Conservation (phyloP, 768 basidiomycete species). For the Mycena rosella region DNA sequence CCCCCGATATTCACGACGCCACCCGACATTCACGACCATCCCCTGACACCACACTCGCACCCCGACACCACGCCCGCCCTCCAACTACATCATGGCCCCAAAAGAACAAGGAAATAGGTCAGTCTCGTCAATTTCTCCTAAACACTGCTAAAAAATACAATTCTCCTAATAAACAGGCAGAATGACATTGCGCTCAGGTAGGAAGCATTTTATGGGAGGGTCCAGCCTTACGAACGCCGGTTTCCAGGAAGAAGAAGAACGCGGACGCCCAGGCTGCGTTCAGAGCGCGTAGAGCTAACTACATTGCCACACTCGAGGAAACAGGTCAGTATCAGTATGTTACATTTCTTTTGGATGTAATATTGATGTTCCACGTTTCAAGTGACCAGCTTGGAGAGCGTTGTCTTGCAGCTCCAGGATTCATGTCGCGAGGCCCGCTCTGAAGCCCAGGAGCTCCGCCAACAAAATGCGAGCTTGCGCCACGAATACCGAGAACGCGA, state of each 20-base stretch:
- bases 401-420: constrained; percentile 86
- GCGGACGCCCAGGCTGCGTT: constrained; percentile 90
- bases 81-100: too few species aligned
- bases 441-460: constrained; percentile 71
- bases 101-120: too few species aligned
- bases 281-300: constrained; percentile 84
- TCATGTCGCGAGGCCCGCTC: constrained; percentile 77
- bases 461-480: constrained; percentile 74
- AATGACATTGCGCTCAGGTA: constrained; percentile 77
- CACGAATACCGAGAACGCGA: constrained; percentile 78
- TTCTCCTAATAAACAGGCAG: too few species aligned
- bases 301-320: constrained; percentile 89
- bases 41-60: too few species aligned
- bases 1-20: too few species aligned
- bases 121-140: too few species aligned
- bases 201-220: too few species aligned
- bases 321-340: constrained; percentile 74
- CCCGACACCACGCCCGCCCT: too few species aligned
- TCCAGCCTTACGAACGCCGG: too few species aligned
- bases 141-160: too few species aligned
- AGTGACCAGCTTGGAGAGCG: constrained; percentile 89
- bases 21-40: too few species aligned
- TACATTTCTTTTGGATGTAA: constrained; percentile 28
- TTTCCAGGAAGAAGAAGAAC: constrained; percentile 93
- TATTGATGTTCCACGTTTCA: constrained; percentile 22